Base-by-base conservation (phyloP, 768 basidiomycete species). In the Tylopilus vinaceipallidus region DNA sequence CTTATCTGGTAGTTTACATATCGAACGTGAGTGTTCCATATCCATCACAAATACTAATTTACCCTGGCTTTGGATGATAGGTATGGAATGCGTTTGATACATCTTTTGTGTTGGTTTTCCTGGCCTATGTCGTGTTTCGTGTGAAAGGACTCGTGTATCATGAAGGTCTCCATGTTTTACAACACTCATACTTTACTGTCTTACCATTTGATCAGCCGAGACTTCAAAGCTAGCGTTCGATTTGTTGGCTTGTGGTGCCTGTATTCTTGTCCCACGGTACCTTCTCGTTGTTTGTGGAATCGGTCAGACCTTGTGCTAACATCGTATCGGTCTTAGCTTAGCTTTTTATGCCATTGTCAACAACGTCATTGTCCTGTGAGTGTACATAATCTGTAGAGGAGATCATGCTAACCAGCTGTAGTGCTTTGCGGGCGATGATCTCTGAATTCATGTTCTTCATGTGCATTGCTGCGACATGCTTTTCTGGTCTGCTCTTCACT, bases 41-140 rank as follows among this genome's bases (percentile, higher is more conserved):
- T 55, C 20, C 35, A 44, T 37, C 16, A 35, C 4, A 14, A 23
- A 22, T n/a, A 16, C 5, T 3, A 30, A 41, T 33, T 47, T 40
- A 43, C 32, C 47, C 46, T 44, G 38, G 38, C 29, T 23, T 45
- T 42, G 10, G 16, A 23, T 35, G 42, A 17, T 57, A 94, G 89
- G 82, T 94, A 55, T 95, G 93, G 93, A 95, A 93, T 62, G 85
- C 82, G 6, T 92, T 95, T 57, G 93, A 91, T 67, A 83, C 87
- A 20, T 76, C 79, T 0, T 91, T 91, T 63, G 76, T 83, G 52
- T 50, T 81, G 22, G 73, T 92, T 41, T 91, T 88, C 65, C 59
- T 88, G 22, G 74, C 73, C 7, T 95, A 90, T 64, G 62, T 87
- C 3, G 75, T 66, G 7, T 68, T 91, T 50, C 80, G 92, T 36